Percentiles rank a stretch among this genome's conserved stretches.
Conservation (phyloP, 352 stramenopile genomes). For the Globisporangium carolinianum region DNA sequence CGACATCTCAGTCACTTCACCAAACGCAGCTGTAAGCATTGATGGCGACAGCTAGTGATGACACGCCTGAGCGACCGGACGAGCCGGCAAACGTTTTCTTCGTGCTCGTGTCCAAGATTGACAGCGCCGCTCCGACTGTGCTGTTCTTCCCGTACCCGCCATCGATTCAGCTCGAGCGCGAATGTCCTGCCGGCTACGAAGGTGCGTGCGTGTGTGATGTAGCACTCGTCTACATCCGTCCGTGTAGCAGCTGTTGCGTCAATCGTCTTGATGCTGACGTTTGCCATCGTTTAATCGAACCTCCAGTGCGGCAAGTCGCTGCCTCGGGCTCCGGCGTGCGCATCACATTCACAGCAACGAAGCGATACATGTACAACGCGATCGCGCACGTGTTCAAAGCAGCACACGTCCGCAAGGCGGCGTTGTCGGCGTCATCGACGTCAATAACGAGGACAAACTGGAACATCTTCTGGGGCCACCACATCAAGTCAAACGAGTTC, state of each 20-base stretch:
- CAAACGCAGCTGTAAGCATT: not conserved
- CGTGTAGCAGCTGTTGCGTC: no score
- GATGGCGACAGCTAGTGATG: not conserved
- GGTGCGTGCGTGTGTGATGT: conserved; percentile 11
- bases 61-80: conserved; percentile 6
- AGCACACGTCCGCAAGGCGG: conserved; percentile 12
- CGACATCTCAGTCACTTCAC: no score
- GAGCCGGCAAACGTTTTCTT: conserved; percentile 22
- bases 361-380: conserved; percentile 75
- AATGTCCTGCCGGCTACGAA: conserved; percentile 55
- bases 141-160: conserved; percentile 63
- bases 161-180: conserved; percentile 28
- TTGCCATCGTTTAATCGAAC: not conserved
- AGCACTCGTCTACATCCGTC: no score
- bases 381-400: conserved; percentile 53
- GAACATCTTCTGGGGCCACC: conserved; percentile 74
- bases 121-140: conserved; percentile 22
- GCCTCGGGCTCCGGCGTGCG: conserved; percentile 17
- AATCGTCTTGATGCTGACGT: no score
- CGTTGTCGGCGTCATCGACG: no score
- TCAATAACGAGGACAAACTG: conserved; percentile 22
- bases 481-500: conserved; percentile 43
- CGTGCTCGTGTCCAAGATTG: conserved; percentile 49
- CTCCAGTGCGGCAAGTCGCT: conserved; percentile 26
- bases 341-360: conserved; percentile 50